Evolutionary conservation across 352 stramenopile species (phyloP).

Genomic region (Phytophthora nicotianae): DNA sequence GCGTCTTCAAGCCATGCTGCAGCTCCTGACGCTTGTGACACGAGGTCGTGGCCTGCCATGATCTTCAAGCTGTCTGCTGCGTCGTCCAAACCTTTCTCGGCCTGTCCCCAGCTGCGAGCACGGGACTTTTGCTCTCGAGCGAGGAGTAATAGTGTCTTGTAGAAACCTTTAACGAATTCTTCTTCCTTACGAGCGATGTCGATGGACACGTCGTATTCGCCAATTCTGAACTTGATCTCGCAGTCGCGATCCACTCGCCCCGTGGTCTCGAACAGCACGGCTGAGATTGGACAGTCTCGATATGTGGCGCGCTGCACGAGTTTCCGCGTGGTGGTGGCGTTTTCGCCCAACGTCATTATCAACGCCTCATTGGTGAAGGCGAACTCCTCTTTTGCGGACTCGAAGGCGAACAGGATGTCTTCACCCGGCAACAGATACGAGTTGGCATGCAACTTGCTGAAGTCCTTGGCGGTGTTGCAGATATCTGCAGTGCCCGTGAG

Average conservation of each 20-base stretch:
- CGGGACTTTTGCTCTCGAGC: constrained; percentile 46
- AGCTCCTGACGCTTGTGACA: constrained; percentile 30
- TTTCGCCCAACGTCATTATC: constrained; percentile 44
- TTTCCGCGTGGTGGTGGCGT: constrained; percentile 51
- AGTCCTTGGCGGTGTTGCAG: constrained; percentile 41
- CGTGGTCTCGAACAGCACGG: constrained; percentile 59
- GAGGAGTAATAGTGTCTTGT: constrained; percentile 56
- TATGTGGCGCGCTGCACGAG: constrained; percentile 49
- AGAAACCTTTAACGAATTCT: constrained; percentile 47
- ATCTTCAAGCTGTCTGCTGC: constrained; percentile 45
- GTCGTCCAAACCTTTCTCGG: constrained; percentile 34
- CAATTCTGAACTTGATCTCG: constrained; percentile 69
- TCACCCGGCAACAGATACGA: constrained; percentile 50
- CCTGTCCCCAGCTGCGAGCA: constrained; percentile 37
- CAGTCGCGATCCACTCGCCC: constrained; percentile 63
- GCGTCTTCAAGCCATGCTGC: constrained; percentile 40
- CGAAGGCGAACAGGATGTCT: constrained; percentile 56
- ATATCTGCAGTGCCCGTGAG: constrained; percentile 59
- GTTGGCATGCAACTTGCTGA: constrained; percentile 34
- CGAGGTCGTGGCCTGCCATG: constrained; percentile 26
- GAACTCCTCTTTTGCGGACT: constrained; percentile 66
- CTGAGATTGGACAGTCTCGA: constrained; percentile 35
- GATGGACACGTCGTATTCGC: constrained; percentile 43
- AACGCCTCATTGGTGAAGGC: constrained; percentile 68
- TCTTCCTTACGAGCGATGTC: constrained; percentile 64